Evolutionary conservation across 2,329 filamentous ascomycete species (phyloP).

Genomic region (Scytalidium sp.): DNA sequence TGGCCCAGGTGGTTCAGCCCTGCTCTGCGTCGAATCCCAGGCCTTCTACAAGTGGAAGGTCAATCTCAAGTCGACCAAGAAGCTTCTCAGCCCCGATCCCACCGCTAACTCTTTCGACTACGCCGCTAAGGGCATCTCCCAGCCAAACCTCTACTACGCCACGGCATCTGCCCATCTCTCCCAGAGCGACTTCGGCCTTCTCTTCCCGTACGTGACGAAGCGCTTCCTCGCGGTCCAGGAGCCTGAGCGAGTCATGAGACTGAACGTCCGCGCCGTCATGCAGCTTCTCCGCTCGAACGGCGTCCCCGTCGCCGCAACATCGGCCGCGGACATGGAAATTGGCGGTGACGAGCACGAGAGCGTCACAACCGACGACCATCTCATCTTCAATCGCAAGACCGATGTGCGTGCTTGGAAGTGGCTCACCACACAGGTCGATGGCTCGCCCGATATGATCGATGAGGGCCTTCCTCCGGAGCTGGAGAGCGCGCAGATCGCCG

Average conservation of each 20-base stretch:
- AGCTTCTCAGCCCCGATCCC: constrained; percentile 58
- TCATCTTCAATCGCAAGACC: constrained; percentile 19
- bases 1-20: constrained; percentile 51
- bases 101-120: constrained; percentile 29
- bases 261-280: constrained; percentile 57
- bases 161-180: constrained; percentile 72
- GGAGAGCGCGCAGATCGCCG: neutral
- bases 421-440: constrained; percentile 18
- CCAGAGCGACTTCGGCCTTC: constrained; percentile 78
- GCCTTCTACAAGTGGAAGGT: constrained; percentile 76
- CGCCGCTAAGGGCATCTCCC: constrained; percentile 15
- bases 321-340: constrained; percentile 33
- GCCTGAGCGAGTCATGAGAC: constrained; percentile 54
- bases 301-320: constrained; percentile 48
- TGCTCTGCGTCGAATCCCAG: constrained; percentile 72
- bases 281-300: constrained; percentile 52
- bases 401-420: constrained; percentile 26
- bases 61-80: constrained; percentile 68
- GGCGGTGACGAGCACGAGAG: constrained; percentile 4
- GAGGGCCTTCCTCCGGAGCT: neutral
- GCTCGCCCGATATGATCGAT: constrained; percentile 14
- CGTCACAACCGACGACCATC: constrained; percentile 15
- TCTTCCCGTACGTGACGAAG: constrained; percentile 71
- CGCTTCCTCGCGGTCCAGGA: constrained; percentile 55
- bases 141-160: constrained; percentile 73